Conservation (phyloP, 169 alveolate species). For the Plasmodium ovale region DNA sequence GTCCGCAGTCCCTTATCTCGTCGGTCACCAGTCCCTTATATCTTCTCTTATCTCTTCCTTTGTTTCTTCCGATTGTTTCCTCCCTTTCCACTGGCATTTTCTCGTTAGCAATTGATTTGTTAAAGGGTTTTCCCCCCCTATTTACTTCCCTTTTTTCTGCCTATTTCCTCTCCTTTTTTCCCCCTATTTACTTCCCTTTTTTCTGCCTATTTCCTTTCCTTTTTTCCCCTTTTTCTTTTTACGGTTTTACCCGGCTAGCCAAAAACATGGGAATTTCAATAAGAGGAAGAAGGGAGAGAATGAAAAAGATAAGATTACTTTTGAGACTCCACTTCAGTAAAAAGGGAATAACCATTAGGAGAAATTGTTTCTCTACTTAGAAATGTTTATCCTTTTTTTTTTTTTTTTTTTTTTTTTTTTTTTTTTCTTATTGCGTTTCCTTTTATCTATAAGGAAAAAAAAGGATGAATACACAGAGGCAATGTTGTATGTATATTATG, state of each 20-base stretch:
- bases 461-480: too few species aligned
- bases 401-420: too few species aligned
- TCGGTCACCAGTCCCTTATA: too few species aligned
- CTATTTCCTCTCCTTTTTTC: background rate
- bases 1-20: too few species aligned
- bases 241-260: background rate
- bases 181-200: background rate
- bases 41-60: too few species aligned
- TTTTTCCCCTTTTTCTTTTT: background rate
- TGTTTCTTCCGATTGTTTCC: background rate
- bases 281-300: background rate
- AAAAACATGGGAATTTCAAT: background rate
- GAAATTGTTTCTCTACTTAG: background rate
- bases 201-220: background rate
- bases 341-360: background rate
- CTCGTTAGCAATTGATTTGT: too few species aligned
- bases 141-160: background rate
- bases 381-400: background rate
- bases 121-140: background rate
- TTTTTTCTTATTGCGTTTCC: too few species aligned
- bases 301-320: too few species aligned
- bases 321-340: too few species aligned
- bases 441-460: too few species aligned
- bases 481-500: too few species aligned
- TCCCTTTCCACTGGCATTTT: too few species aligned